These are phyloP conservation scores for Aspergillus thermomutatus DNA, from an alignment of 2,329 filamentous ascomycete species.

Conservation along the genomic window DNA sequence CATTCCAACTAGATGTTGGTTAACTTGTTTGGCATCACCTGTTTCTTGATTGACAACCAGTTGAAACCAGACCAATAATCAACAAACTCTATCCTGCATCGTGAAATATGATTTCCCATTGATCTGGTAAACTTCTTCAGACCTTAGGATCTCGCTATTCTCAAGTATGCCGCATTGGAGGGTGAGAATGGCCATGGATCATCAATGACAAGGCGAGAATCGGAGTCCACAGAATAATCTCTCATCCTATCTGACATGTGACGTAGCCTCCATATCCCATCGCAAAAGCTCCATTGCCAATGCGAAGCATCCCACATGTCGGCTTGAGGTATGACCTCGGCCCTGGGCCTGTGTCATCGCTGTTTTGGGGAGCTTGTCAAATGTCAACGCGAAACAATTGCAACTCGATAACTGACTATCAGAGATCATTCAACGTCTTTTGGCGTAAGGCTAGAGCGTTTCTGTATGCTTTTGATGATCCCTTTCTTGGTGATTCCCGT, in stretches of 20 bases:
- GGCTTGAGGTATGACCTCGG: background rate
- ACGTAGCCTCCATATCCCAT: background rate
- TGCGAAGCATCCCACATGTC: background rate
- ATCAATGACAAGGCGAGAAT: background rate
- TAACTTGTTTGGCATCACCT: background rate
- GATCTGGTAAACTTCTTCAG: background rate
- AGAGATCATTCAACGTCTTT: background rate
- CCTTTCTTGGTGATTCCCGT: background rate
- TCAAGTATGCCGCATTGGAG: too few relatives aligned
- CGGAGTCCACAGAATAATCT: background rate
- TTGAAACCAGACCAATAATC: background rate
- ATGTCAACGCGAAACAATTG: background rate
- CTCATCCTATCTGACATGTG: background rate
- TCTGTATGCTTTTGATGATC: background rate
- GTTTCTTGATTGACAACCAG: background rate
- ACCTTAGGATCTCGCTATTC: background rate
- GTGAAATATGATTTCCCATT: background rate
- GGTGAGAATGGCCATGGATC: background rate
- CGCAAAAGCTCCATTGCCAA: background rate
- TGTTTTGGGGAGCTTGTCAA: background rate
- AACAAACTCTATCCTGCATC: background rate
- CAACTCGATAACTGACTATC: background rate
- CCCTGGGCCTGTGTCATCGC: background rate
- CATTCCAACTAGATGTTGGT: background rate
- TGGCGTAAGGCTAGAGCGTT: background rate